Evolutionary conservation across 192 early-diverging fungal species (phyloP), one percentile per base, ranked within the genome.

Genomic region (Powellomyces hirtus): DNA sequence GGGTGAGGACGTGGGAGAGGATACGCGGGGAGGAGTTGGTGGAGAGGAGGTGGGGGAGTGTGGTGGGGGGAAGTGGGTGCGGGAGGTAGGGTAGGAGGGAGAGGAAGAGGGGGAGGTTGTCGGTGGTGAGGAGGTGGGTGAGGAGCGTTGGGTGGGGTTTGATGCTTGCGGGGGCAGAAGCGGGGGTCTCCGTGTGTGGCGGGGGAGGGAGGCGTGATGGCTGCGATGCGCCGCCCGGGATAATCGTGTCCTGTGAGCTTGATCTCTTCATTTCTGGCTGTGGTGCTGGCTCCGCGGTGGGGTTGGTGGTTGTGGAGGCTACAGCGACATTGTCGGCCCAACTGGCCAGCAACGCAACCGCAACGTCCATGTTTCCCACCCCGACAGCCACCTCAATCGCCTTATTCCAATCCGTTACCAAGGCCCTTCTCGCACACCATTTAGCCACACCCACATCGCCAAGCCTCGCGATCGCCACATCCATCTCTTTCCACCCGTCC

Each of bases 351-450:
- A 64, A 4, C 16, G 26, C 30, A 24, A 64, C 42, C 4, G 44
- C 40, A 13, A 24, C 27, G 31, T 45, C 62, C 6, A 64, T 20
- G 1, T 50, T 20, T 31, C 62, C 62, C 13, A 18, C 3, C 5
- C 62, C 62, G 0, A 64, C 40, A 24, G 33, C 29, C 1, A 45
- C 29, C 2, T 64, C 44, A 20, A 64, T 26, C 14, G 22, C 62
- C 4, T 46, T 13, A 14, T 64, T 18, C 44, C 24, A 5, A 46
- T 27, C 27, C 30, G 62, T 64, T 16, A 64, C 33, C 6, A 46
- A 64, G 5, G 44, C 62, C 18, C 31, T 20, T 2, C 16, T 22
- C 26, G 35, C 45, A 51, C 62, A 64, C 62, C 62, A 64, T 30
- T 27, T 31, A 3, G 36, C 62, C 31, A 51, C 35, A 3, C 3